Percentiles rank a stretch among this genome's conserved stretches.
Conservation (phyloP, 176 grass and related monocot species). For the Triticum turgidum region DNA sequence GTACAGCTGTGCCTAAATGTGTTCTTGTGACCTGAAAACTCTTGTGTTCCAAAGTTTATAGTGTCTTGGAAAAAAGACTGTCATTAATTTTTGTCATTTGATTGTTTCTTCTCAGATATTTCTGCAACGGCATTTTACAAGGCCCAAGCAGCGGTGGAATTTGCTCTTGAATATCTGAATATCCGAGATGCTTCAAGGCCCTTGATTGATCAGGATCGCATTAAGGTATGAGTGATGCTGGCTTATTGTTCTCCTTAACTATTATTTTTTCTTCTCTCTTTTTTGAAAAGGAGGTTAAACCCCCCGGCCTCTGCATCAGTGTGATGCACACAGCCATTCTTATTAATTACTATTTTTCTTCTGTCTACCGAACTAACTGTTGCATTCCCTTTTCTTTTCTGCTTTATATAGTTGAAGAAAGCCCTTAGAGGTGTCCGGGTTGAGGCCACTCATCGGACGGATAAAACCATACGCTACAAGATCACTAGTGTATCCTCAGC, state of each 20-base stretch:
- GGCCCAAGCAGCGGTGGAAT: constrained; percentile 42
- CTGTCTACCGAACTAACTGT: not conserved
- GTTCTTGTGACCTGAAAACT: not conserved
- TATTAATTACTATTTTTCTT: not conserved
- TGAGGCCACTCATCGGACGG: constrained; percentile 46
- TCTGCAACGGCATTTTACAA: constrained; percentile 81
- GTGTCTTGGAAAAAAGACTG: not conserved
- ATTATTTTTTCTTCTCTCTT: too few species aligned
- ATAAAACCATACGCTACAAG: constrained; percentile 51
- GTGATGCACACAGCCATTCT: too few species aligned
- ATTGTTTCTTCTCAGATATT: constrained; percentile 51
- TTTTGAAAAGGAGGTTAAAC: too few species aligned
- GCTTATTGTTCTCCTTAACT: not conserved
- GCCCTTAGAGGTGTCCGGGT: constrained; percentile 61
- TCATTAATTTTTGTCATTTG: not conserved
- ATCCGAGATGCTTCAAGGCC: constrained; percentile 35
- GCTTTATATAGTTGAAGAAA: constrained; percentile 60
- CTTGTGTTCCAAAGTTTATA: not conserved
- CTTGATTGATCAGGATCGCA: constrained; percentile 44
- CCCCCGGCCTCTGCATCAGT: too few species aligned
- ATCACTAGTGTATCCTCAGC: constrained; percentile 54
- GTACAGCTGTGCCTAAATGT: constrained; percentile 24
- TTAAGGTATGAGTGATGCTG: constrained; percentile 35
- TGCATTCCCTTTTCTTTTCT: not conserved
- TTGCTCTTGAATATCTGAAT: constrained; percentile 43